A percentile compares a stretch with the other conserved stretches of the same genome.
Conservation (phyloP, 345 rosid species). For the Isatis tinctoria region DNA sequence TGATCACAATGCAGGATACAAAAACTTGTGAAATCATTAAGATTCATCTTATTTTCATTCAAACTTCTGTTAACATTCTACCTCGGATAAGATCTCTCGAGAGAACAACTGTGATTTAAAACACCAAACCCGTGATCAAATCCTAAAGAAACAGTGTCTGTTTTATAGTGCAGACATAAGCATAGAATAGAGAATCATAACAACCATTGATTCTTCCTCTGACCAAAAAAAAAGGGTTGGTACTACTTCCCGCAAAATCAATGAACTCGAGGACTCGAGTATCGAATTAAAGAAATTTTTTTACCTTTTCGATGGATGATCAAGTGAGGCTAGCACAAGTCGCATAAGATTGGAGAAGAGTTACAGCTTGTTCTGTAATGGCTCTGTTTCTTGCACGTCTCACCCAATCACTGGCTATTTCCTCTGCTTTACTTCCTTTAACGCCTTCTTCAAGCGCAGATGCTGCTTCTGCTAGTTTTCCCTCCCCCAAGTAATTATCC, state of each 20-base stretch:
- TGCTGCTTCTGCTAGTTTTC: constrained; percentile 90
- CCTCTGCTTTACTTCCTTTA: constrained; percentile 84
- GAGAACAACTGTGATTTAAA: not conserved
- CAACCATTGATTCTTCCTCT: constrained; percentile 10
- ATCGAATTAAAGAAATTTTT: constrained; percentile 1
- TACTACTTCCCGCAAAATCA: constrained; percentile 6
- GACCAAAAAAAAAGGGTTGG: constrained; percentile 1
- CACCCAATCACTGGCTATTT: constrained; percentile 67
- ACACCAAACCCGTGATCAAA: constrained; percentile 13
- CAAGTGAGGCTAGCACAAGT: constrained; percentile 70
- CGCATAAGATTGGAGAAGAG: constrained; percentile 81
- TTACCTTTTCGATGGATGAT: constrained; percentile 17
- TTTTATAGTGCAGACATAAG: constrained; percentile 8
- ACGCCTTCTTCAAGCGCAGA: constrained; percentile 80
- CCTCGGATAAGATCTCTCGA: constrained; percentile 3
- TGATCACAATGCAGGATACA: not conserved
- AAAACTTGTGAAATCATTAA: not conserved
- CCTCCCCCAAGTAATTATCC: constrained; percentile 68
- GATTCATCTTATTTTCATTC: constrained; percentile 10
- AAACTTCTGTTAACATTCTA: constrained; percentile 3
- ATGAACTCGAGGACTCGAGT: not conserved
- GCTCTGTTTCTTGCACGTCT: constrained; percentile 71
- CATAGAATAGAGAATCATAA: constrained; percentile 1
- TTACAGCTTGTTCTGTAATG: constrained; percentile 82
- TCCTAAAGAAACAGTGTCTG: constrained; percentile 10